Base-by-base conservation (phyloP, 768 basidiomycete species). In the Mycena chlorophos region DNA sequence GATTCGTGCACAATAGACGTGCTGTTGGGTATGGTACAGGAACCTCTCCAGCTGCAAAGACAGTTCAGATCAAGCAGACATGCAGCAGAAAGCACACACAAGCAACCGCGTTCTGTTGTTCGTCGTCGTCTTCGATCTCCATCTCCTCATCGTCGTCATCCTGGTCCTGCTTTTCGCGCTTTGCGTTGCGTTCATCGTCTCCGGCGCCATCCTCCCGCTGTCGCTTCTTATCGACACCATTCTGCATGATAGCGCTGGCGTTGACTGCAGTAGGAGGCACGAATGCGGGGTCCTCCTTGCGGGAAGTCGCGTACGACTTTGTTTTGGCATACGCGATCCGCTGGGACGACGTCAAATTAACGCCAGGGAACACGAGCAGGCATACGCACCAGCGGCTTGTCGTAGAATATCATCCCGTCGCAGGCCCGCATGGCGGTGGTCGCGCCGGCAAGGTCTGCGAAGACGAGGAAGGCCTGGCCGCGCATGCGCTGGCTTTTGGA, bases 381-480 rank as follows among this genome's bases (percentile, higher is more conserved):
- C 30, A 30, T n/a, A 77, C 87, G 75, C 71, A 94, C 94, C 74
- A 96, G 80, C 25, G 91, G 89, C 67, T 93, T 94, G 66, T 93
- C 89, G 68, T 96, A 97, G 72, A 96, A 96, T 25, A 84, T 60
- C 84, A 96, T 91, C 52, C 96, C 96, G 66, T 93, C 89, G 68
- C 94, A 89, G 43, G 89, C 92, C 47, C 96, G 82, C 85, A 98
- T 82, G 30, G 96, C 96, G 51, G 92, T 84, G 4, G 96, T 98
- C 55, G 94, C 92, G 51, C 87, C 85, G 10, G 91, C 84, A 48
- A 96, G 85, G 74, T 98, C 96, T 49, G 84, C 82, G 74, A 97
- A 98, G 65, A 96, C 94, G 66, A 98, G 86, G 73, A 97, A 98
- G 1, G 96, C 96, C 72, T 97, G 94, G 20, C 94, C 95, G 61